phyloP scores from a whole-genome alignment of 179 eudicot species.

The Amaranthus tricolor region DNA sequence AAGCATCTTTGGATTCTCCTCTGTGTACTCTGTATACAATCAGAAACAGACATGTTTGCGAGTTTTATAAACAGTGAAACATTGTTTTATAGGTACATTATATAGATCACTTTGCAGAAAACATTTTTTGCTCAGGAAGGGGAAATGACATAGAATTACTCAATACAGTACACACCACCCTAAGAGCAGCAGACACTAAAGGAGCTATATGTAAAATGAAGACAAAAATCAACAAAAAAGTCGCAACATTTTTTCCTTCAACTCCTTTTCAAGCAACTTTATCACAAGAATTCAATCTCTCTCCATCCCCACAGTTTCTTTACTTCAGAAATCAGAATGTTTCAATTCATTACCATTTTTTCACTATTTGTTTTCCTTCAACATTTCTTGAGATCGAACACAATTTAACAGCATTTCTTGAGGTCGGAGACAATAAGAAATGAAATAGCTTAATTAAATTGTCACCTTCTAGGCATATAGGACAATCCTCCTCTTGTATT shows the following conservation, averaged over 20 bases:
- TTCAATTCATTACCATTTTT: not conserved
- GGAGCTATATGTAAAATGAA: not conserved
- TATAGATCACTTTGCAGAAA: not conserved
- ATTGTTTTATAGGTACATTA: not conserved
- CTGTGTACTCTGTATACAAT: conserved; percentile 65
- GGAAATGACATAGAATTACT: too few species aligned
- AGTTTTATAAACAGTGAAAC: conserved; percentile 1
- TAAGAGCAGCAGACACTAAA: conserved; percentile 1
- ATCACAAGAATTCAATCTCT: not conserved
- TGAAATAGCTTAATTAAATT: not conserved
- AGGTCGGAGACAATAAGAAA: not conserved
- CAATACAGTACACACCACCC: too few species aligned
- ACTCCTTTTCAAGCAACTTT: too few species aligned
- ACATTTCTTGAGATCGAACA: not conserved
- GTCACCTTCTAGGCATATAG: conserved; percentile 82
- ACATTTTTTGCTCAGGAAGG: too few species aligned
- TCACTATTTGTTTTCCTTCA: not conserved
- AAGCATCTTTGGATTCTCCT: conserved; percentile 72
- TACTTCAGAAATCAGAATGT: not conserved
- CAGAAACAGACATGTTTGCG: conserved; percentile 6
- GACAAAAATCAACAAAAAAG: not conserved
- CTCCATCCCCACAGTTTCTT: not conserved
- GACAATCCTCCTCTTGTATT: conserved; percentile 69
- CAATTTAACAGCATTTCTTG: not conserved
- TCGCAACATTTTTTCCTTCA: not conserved